Evolutionary conservation across 352 stramenopile genomes (phyloP).

Genomic region (Globisporangium cylindrosporum): DNA sequence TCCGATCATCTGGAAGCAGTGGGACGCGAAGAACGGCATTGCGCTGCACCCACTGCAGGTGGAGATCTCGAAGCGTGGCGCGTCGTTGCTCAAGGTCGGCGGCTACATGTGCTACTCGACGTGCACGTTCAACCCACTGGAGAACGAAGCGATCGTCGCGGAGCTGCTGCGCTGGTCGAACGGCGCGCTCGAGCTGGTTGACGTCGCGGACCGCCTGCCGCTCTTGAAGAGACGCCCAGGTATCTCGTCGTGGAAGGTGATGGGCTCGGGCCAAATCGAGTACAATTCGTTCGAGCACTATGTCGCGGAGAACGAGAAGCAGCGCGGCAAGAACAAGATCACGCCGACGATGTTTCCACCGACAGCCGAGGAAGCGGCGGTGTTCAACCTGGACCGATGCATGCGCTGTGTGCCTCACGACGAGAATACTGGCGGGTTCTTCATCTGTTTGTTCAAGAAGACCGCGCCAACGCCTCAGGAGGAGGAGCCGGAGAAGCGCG

Average conservation of each 20-base stretch:
- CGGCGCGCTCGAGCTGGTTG: conserved; percentile 89
- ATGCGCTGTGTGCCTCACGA: conserved; percentile 97
- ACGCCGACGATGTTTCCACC: conserved; percentile 90
- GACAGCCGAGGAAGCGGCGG: conserved; percentile 58
- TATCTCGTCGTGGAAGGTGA: conserved; percentile 92
- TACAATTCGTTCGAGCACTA: conserved; percentile 76
- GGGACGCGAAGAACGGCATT: conserved; percentile 89
- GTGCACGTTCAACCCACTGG: conserved; percentile 98
- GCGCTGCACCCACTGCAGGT: conserved; percentile 95
- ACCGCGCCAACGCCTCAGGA: conserved; percentile 50
- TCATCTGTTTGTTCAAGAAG: conserved; percentile 97
- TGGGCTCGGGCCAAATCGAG: conserved; percentile 83
- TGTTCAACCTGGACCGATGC: conserved; percentile 91
- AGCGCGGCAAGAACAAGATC: conserved; percentile 80
- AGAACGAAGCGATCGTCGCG: conserved; percentile 99
- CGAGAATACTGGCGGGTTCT: conserved; percentile 99
- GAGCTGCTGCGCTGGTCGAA: conserved; percentile 92
- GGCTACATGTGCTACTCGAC: conserved; percentile 96
- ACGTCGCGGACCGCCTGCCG: conserved; percentile 76
- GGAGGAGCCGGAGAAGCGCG: conserved; percentile 19
- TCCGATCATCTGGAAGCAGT: conserved; percentile 94
- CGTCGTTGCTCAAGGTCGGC: conserved; percentile 90
- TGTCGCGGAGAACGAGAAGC: conserved; percentile 45
- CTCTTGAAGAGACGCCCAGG: conserved; percentile 87
- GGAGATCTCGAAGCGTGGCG: conserved; percentile 92